Conservation (phyloP, 345 rosid species). For the Stellera chamaejasme region DNA sequence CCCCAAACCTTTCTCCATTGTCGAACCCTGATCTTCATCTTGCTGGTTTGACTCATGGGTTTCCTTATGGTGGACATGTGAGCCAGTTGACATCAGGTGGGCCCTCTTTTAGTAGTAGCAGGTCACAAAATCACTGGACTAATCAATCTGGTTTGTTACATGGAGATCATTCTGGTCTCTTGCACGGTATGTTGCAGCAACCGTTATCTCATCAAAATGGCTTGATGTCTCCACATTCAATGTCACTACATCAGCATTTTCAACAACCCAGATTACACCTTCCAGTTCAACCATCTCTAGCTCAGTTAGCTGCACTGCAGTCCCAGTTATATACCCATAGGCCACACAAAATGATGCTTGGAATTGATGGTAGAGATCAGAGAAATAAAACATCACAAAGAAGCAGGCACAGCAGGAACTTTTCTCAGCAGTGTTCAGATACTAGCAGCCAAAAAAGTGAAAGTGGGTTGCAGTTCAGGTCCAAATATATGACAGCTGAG, state of each 20-base stretch:
- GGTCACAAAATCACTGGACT: conserved; percentile 70
- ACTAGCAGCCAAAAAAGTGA: conserved; percentile 77
- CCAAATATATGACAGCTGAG: conserved; percentile 92
- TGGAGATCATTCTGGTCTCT: conserved; percentile 56
- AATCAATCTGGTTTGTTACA: conserved; percentile 64
- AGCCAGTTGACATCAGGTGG: conserved; percentile 56
- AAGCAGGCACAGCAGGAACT: conserved; percentile 45
- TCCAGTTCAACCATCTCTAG: conserved; percentile 52
- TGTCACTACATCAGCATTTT: conserved; percentile 54
- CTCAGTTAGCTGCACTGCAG: conserved; percentile 64
- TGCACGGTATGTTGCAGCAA: conserved; percentile 59
- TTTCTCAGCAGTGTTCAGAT: conserved; percentile 71
- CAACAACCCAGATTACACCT: conserved; percentile 54
- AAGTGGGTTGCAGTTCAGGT: conserved; percentile 58
- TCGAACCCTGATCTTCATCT: conserved; percentile 50
- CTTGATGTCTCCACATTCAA: conserved; percentile 46
- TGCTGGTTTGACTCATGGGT: conserved; percentile 57
- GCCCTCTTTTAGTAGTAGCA: conserved; percentile 58
- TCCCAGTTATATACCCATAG: conserved; percentile 52
- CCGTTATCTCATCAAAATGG: conserved; percentile 63
- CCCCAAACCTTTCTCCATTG: conserved; percentile 50
- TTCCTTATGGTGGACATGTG: conserved; percentile 53
- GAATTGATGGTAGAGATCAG: conserved; percentile 56
- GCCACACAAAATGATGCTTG: conserved; percentile 49
- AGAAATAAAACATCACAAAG: conserved; percentile 65